These are phyloP conservation scores for Dacryopinax primogenitus DNA, from an alignment of 768 basidiomycete species.

Conservation along the genomic window DNA sequence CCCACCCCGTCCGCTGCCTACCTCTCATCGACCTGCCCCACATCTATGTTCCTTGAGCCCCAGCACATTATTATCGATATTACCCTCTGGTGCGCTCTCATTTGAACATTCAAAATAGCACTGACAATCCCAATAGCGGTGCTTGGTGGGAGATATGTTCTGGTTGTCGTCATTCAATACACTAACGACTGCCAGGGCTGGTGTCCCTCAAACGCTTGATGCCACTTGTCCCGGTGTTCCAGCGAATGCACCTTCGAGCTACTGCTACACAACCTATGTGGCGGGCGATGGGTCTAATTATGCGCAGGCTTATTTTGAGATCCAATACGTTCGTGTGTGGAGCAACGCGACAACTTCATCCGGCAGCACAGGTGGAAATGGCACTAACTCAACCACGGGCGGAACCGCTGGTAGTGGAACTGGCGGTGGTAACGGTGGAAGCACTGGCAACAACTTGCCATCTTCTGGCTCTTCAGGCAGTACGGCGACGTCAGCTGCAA, in stretches of 20 bases:
- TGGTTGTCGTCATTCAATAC: neutral
- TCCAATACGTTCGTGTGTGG: slow-evolving; percentile 9
- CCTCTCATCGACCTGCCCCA: neutral
- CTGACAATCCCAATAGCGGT: neutral
- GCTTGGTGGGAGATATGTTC: neutral
- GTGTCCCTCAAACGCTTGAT: neutral
- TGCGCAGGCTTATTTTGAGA: slow-evolving; percentile 5
- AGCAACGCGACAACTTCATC: too few species aligned
- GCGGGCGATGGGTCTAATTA: slow-evolving; percentile 2
- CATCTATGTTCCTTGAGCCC: neutral
- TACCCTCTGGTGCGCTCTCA: slow-evolving; percentile 1
- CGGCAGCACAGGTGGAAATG: too few species aligned
- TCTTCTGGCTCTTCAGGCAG: neutral
- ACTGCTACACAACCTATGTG: slow-evolving; percentile 5
- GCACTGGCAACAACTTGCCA: too few species aligned
- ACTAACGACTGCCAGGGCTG: neutral
- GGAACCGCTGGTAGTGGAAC: too few species aligned
- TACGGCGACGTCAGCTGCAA: neutral
- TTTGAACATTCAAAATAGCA: neutral
- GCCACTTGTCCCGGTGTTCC: neutral
- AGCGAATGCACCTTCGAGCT: neutral
- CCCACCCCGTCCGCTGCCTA: neutral
- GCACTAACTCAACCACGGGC: too few species aligned
- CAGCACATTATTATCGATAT: slow-evolving; percentile 8
- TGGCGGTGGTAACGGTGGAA: too few species aligned